phyloP scores from a whole-genome alignment of 306 rosid species.

The Castanopsis chinensis region DNA sequence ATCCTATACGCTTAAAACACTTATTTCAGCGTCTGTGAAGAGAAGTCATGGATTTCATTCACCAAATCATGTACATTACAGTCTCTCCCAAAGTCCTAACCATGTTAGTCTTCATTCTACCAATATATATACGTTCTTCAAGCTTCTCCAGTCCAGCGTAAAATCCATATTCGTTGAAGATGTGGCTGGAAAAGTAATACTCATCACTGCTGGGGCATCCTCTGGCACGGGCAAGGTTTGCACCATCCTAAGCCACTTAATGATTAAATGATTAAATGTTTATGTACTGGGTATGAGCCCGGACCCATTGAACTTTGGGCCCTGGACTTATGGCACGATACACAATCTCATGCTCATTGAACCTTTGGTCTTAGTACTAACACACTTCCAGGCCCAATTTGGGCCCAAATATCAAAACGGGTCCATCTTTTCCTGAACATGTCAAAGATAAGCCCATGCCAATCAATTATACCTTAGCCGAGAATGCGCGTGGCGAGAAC shows the following conservation, averaged over 20 bases:
- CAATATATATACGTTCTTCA: constrained; percentile 32
- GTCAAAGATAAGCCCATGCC: too few relatives aligned
- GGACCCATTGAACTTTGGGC: too few relatives aligned
- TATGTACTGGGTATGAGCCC: too few relatives aligned
- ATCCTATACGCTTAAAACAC: too few relatives aligned
- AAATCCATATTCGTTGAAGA: constrained; percentile 26
- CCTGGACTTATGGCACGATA: too few relatives aligned
- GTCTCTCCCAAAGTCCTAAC: constrained; percentile 25
- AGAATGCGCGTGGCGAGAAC: too few relatives aligned
- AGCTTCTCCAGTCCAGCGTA: constrained; percentile 6
- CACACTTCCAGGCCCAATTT: too few relatives aligned
- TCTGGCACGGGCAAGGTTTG: constrained; percentile 62
- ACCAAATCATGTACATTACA: constrained; percentile 27
- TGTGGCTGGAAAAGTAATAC: constrained; percentile 59
- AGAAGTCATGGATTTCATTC: constrained; percentile 34
- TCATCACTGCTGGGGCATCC: constrained; percentile 59
- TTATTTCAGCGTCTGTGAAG: background rate
- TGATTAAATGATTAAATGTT: background rate
- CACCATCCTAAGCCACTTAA: background rate
- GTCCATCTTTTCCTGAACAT: too few relatives aligned
- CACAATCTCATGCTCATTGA: too few relatives aligned
- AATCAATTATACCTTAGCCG: too few relatives aligned
- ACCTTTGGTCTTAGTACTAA: too few relatives aligned
- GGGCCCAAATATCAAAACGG: too few relatives aligned
- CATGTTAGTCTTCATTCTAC: constrained; percentile 24